These are phyloP conservation scores for Cucumis variabilis DNA, from an alignment of 331 rosid genomes.

Conservation along the genomic window DNA sequence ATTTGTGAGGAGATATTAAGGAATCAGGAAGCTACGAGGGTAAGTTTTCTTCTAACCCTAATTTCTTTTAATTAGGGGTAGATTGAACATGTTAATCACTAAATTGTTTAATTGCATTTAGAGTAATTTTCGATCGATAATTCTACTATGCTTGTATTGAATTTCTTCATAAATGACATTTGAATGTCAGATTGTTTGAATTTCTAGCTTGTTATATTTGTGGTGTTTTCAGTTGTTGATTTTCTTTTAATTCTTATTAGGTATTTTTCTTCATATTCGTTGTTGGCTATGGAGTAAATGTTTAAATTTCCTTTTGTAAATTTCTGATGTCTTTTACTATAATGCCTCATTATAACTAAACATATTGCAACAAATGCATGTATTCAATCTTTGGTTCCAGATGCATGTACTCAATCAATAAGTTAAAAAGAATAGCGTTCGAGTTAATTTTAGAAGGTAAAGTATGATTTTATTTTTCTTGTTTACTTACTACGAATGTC, in stretches of 20 bases:
- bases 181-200: background rate
- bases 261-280: background rate
- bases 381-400: conserved; percentile 93
- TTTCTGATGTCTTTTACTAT: conserved; percentile 93
- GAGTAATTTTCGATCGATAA: too few relatives aligned
- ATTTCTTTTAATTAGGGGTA: too few relatives aligned
- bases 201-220: background rate
- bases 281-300: background rate
- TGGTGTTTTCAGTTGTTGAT: conserved; percentile 1
- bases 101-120: too few relatives aligned
- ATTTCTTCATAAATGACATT: too few relatives aligned
- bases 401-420: conserved; percentile 61
- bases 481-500: background rate
- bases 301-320: conserved; percentile 40
- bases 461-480: background rate
- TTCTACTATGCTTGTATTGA: too few relatives aligned
- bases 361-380: conserved; percentile 78
- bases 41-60: too few relatives aligned
- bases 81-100: too few relatives aligned
- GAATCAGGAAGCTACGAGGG: too few relatives aligned
- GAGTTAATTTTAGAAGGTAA: conserved; percentile 77
- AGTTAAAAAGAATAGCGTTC: conserved; percentile 77
- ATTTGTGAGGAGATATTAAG: too few relatives aligned
- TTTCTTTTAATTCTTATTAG: background rate
- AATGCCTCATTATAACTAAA: conserved; percentile 74